Conservation (phyloP, 352 stramenopile species). For the Nothophytophthora sp. region DNA sequence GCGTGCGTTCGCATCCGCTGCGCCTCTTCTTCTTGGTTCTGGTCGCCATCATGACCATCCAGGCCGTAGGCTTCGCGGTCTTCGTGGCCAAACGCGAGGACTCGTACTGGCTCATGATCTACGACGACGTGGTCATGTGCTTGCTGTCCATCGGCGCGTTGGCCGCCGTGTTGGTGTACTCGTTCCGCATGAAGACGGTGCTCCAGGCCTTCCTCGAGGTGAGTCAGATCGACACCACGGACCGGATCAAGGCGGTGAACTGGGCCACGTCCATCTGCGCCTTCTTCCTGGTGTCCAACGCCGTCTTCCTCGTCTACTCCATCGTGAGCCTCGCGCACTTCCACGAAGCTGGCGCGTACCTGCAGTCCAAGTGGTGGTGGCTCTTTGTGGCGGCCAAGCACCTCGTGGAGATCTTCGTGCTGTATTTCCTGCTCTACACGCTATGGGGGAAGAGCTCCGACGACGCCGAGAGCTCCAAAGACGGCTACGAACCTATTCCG, state of each 20-base stretch:
- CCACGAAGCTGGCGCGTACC: slow-evolving; percentile 83
- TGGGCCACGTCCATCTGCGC: slow-evolving; percentile 96
- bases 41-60: slow-evolving; percentile 59
- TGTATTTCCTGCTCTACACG: slow-evolving; percentile 96
- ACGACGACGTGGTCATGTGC: slow-evolving; percentile 89
- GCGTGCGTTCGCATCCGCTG: slow-evolving; percentile 82
- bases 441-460: slow-evolving; percentile 84
- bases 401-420: slow-evolving; percentile 91
- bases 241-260: slow-evolving; percentile 94
- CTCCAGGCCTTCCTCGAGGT: slow-evolving; percentile 95
- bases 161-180: slow-evolving; percentile 94
- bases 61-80: slow-evolving; percentile 86
- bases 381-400: slow-evolving; percentile 94
- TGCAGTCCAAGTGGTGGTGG: slow-evolving; percentile 91
- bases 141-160: slow-evolving; percentile 89
- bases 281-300: slow-evolving; percentile 94
- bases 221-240: slow-evolving; percentile 97
- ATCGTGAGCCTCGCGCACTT: slow-evolving; percentile 88
- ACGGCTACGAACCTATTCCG: slow-evolving; percentile 82
- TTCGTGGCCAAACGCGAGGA: slow-evolving; percentile 88
- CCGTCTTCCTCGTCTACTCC: slow-evolving; percentile 85
- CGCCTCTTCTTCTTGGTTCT: slow-evolving; percentile 89
- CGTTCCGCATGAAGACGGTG: slow-evolving; percentile 95
- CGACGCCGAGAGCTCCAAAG: slow-evolving; percentile 59
- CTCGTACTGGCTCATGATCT: slow-evolving; percentile 95